A percentile compares a stretch with the other conserved stretches of the same genome.
Conservation (phyloP, 1,284 basidiomycete species). For the Mixia osmundae region DNA sequence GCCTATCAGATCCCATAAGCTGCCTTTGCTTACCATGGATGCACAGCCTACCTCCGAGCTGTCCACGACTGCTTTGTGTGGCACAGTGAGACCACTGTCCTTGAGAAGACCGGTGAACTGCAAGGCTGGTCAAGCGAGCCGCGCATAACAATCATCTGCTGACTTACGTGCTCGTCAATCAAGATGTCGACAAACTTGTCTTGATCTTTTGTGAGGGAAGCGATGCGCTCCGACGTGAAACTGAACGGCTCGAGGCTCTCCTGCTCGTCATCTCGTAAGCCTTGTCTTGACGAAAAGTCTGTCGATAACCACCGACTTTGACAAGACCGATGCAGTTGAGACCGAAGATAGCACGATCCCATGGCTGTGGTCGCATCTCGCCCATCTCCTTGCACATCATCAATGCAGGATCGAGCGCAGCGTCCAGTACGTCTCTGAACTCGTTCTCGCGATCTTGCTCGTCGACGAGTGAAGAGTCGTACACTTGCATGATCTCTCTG, state of each 20-base stretch:
- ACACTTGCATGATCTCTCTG: constrained; percentile 66
- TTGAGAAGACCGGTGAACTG: constrained; percentile 47
- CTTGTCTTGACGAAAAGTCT: not conserved
- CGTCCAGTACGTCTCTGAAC: constrained; percentile 47
- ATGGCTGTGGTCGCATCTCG: constrained; percentile 32
- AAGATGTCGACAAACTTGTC: constrained; percentile 39
- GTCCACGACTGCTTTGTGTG: constrained; percentile 35
- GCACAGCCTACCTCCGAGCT: constrained; percentile 29
- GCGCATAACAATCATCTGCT: not conserved
- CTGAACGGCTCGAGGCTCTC: constrained; percentile 41
- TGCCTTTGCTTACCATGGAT: not conserved
- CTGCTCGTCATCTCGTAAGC: constrained; percentile 23
- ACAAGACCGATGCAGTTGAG: constrained; percentile 64
- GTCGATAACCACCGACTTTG: constrained; percentile 31
- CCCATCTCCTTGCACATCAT: constrained; percentile 46
- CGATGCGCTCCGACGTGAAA: constrained; percentile 42
- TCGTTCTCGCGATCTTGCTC: constrained; percentile 27
- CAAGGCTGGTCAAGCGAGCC: not conserved
- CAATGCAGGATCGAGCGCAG: constrained; percentile 57
- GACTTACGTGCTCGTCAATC: constrained; percentile 55
- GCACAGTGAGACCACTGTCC: constrained; percentile 46
- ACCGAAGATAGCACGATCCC: constrained; percentile 59
- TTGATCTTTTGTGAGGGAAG: constrained; percentile 36
- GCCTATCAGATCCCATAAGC: constrained; percentile 21
- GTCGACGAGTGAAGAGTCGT: constrained; percentile 49